Evolutionary conservation across 2,329 filamentous ascomycete species (phyloP), one percentile per base, ranked within the genome.

Genomic region (Mycosphaerella sp.): DNA sequence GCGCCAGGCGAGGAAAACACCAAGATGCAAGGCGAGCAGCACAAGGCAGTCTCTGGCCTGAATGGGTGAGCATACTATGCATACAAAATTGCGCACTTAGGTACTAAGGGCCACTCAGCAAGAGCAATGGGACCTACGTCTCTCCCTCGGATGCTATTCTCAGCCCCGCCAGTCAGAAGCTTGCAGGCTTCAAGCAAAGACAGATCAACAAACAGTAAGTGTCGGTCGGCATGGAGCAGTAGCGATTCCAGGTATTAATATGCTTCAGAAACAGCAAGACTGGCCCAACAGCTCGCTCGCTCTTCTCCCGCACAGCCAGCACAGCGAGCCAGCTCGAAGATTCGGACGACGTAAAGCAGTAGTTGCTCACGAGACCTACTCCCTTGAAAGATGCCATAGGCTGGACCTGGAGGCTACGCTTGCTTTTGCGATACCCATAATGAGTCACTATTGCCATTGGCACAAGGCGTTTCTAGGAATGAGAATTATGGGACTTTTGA

Each of bases 91-190:
- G 36, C 4, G 14, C 26, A 29, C 26, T 6, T 8, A 10, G 12
- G n/a, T 14, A 26, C 45, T 54, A 21, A 44, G 21, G 6, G 34
- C 49, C 52, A 45, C 26, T 54, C 52, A 63, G 54, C 43, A 59
- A 57, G 43, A 46, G 48, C 40, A 59, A 55, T 44, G 74, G 77
- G 64, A 75, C 79, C 62, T 92, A 91, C 73, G 77, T 91, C 69
- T 91, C 86, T 14, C 89, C 89, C 2, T 91, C 87, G n/a, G 89
- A 95, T 72, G 84, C 83, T 73, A 91, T 95, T 76, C 87, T 90
- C 84, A 90, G 86, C 64, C 89, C 89, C 36, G 90, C 87, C 72
- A 87, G 85, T 14, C 85, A 87, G 71, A 93, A 93, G 79, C 80
- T 93, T 65, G 86, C 80, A 59, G 85, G 86, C 40, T 82, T 91